Percentiles rank a stretch among this genome's conserved stretches.
These are phyloP conservation scores for Chaetomiaceae sp. DNA, from an alignment of 2,329 filamentous ascomycete species.

Conservation along the genomic window DNA sequence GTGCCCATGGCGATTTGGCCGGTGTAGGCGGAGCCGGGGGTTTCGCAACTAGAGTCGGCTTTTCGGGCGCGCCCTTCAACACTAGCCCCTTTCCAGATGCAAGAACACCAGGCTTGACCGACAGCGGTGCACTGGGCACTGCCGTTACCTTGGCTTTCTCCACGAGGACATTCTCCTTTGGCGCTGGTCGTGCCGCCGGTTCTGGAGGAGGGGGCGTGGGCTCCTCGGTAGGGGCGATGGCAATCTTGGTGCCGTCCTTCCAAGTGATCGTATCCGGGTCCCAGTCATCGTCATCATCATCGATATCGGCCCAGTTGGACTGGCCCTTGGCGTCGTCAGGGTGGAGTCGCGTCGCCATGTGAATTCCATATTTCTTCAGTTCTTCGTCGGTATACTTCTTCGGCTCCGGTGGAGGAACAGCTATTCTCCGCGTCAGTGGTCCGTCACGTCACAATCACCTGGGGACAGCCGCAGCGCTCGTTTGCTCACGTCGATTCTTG, in stretches of 20 bases:
- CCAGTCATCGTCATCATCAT: conserved; percentile 86
- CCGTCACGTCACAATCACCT: background rate
- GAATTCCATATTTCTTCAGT: conserved; percentile 80
- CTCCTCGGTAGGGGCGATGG: conserved; percentile 61
- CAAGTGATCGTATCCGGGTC: conserved; percentile 79
- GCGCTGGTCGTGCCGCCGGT: conserved; percentile 16
- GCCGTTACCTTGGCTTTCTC: conserved; percentile 48
- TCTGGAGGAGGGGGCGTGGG: conserved; percentile 31
- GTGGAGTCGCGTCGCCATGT: conserved; percentile 73
- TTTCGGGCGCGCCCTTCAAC: conserved; percentile 64
- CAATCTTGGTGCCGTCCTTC: conserved; percentile 83
- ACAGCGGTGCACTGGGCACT: conserved; percentile 36
- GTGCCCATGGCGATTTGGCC: conserved; percentile 87
- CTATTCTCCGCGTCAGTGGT: conserved; percentile 36
- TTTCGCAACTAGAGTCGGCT: conserved; percentile 69
- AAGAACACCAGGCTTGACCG: conserved; percentile 43
- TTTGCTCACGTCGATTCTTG: conserved; percentile 71
- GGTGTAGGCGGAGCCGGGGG: conserved; percentile 63
- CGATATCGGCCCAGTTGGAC: conserved; percentile 84
- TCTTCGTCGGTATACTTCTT: conserved; percentile 86
- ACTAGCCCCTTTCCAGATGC: conserved; percentile 58
- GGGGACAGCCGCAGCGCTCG: background rate
- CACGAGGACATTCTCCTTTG: conserved; percentile 29
- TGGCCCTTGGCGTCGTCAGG: conserved; percentile 70
- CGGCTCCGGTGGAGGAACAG: conserved; percentile 62